A percentile compares a stretch with the other conserved stretches of the same genome.
phyloP scores from a whole-genome alignment of 805 yeast genomes.

The Candida qinlingensis region DNA sequence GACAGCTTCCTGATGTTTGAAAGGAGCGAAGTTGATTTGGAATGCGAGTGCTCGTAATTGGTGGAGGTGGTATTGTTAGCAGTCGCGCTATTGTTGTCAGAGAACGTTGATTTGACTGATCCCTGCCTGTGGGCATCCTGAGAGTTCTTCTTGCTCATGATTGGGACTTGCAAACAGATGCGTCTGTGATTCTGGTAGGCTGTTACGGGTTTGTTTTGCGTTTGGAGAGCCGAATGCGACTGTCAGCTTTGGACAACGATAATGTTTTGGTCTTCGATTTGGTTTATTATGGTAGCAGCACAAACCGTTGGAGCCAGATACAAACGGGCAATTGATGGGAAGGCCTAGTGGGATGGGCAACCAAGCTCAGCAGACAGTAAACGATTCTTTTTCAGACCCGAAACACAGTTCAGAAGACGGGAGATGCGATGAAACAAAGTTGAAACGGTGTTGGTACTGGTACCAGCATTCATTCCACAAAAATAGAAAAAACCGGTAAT shows the following conservation, averaged over 20 bases:
- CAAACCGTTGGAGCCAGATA: no score
- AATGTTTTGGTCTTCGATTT: no score
- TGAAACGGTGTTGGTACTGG: not conserved
- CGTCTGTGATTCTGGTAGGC: no score
- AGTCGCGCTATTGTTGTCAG: not conserved
- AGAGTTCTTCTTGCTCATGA: not conserved
- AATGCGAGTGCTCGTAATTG: conserved; percentile 4
- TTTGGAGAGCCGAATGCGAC: no score
- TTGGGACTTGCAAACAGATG: not conserved
- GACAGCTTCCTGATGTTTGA: conserved; percentile 25
- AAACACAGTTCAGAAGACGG: not conserved
- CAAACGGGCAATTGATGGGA: no score
- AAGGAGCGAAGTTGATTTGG: conserved; percentile 20
- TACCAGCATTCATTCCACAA: not conserved
- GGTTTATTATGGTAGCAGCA: no score
- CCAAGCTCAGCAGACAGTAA: not conserved
- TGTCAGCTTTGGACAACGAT: no score
- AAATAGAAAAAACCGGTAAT: not conserved
- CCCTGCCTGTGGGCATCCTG: not conserved
- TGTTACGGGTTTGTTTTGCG: no score
- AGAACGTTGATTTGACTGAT: not conserved
- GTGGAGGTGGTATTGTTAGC: not conserved
- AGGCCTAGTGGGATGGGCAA: not conserved
- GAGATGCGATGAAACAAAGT: not conserved
- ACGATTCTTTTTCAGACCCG: not conserved